Percentiles rank a stretch among this genome's conserved stretches.
These are phyloP conservation scores for Annona cherimola DNA, from an alignment of 164 flowering plant species.

Conservation along the genomic window DNA sequence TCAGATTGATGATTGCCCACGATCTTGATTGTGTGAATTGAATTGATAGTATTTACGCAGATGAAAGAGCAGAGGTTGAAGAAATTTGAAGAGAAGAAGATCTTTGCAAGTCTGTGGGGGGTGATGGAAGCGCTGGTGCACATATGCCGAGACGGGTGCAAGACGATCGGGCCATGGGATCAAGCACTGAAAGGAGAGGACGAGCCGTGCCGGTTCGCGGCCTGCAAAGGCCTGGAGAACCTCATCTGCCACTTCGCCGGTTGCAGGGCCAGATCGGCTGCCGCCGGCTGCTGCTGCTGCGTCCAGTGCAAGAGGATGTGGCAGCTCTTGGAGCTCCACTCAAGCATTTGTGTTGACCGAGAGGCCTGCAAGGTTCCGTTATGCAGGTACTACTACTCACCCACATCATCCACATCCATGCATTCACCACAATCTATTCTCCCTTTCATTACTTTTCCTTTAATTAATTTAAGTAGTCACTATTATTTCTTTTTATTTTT, in stretches of 20 bases:
- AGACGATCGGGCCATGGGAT: constrained; percentile 85
- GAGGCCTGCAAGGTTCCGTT: constrained; percentile 64
- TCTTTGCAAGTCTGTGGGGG: constrained; percentile 59
- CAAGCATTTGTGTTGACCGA: constrained; percentile 53
- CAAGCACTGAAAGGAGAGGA: constrained; percentile 42
- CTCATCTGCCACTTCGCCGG: constrained; percentile 84
- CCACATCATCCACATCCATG: too few relatives aligned
- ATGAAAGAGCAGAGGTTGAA: constrained; percentile 44
- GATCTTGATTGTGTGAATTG: too few relatives aligned
- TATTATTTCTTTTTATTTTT: too few relatives aligned
- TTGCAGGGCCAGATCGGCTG: constrained; percentile 70
- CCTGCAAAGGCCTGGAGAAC: constrained; percentile 77
- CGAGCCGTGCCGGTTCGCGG: constrained; percentile 53
- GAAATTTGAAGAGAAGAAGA: constrained; percentile 50
- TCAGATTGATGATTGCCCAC: too few relatives aligned
- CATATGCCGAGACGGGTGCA: constrained; percentile 83
- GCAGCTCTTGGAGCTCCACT: constrained; percentile 82
- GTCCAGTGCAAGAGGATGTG: constrained; percentile 94
- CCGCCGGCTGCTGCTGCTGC: constrained; percentile 40
- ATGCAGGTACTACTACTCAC: constrained; percentile 45
- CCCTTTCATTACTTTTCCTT: too few relatives aligned
- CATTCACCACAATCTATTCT: too few relatives aligned
- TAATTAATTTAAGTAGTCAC: too few relatives aligned
- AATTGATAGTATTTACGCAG: constrained; percentile 22
- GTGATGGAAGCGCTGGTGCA: constrained; percentile 97